Percentiles rank a stretch among this genome's conserved stretches.
Evolutionary conservation across 2,329 filamentous ascomycete species (phyloP).

Genomic region (Beauveria medogensis): DNA sequence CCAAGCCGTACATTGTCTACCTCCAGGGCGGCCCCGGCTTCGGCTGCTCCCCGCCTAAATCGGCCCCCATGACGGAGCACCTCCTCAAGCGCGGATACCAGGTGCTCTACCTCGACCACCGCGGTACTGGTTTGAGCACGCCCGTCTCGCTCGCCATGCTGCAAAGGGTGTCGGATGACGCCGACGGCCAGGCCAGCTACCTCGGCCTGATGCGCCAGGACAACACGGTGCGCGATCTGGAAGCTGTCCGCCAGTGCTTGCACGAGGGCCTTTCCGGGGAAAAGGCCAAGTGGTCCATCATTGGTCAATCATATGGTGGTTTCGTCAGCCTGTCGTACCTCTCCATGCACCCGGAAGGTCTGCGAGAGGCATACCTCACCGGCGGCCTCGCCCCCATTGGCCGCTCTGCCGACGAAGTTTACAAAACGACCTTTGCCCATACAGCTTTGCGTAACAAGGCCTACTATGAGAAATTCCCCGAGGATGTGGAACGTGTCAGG

Average conservation of each 20-base stretch:
- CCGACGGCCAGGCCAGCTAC: conserved; percentile 66
- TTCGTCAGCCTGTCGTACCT: conserved; percentile 81
- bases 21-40: conserved; percentile 83
- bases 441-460: conserved; percentile 63
- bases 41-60: conserved; percentile 66
- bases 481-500: conserved; percentile 63
- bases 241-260: conserved; percentile 71
- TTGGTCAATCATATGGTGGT: conserved; percentile 89
- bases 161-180: conserved; percentile 45
- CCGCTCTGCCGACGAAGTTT: conserved; percentile 64
- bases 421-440: conserved; percentile 61
- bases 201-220: conserved; percentile 82
- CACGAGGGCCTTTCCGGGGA: conserved; percentile 61
- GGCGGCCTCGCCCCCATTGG: conserved; percentile 77
- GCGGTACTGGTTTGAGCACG: conserved; percentile 78
- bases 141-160: conserved; percentile 70
- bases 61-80: conserved; percentile 59
- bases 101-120: conserved; percentile 79
- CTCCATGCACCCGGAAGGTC: conserved; percentile 66
- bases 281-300: conserved; percentile 72
- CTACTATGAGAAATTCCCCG: conserved; percentile 81
- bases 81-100: conserved; percentile 78
- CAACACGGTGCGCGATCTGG: conserved; percentile 81
- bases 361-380: conserved; percentile 76
- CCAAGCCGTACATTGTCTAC: conserved; percentile 58